Evolutionary conservation across 495 filamentous ascomycete genomes (phyloP), one percentile per base, ranked within the genome.

Genomic region (Hypomontagnella monticulosa): DNA sequence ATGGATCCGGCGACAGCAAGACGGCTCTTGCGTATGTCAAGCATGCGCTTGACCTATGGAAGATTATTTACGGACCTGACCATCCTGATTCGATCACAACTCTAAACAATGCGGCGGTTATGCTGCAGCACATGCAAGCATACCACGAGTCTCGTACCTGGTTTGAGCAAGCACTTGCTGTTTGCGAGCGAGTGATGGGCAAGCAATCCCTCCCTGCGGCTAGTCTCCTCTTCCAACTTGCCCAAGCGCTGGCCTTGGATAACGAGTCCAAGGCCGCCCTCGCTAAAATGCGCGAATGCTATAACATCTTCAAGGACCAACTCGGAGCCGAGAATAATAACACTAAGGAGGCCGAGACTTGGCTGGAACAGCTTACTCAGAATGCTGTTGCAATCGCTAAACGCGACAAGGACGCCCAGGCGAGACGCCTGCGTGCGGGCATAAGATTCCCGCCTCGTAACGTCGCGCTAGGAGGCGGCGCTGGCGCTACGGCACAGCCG

Each of bases 41-140:
- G 72, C 96, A 98, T 71, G 95, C 96, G 10, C 87, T 99, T 71
- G 89, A 95, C 67, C 82, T 98, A 56, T 97, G 93, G 94, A 97
- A 97, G 83, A 84, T 97, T 74, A 93, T 97, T 73, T 98, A 97
- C 72, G 96, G 96, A 41, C 78, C 87, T 10, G 89, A 91, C 72
- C 96, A 99, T 78, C 96, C 96, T 2, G 96, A 99, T 77, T 95
- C 92, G 12, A 97, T 98, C 79, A 99, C 96, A 10, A 97, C 96
- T 30, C 89, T 98, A 78, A 99, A 98, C 84, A 99, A 99, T 74
- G 93, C 92, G 11, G 96, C 96, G 10, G 95, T 98, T 23, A 99
- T 99, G 96, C 86, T 98, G 46, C 96, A 98, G 79, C 87, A 91
- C 56, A 82, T 97, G 69, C 93, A 96, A 81, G 86, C 89, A 44